phyloP scores from a whole-genome alignment of 495 filamentous ascomycete species.

The Acidiella bohemica region DNA sequence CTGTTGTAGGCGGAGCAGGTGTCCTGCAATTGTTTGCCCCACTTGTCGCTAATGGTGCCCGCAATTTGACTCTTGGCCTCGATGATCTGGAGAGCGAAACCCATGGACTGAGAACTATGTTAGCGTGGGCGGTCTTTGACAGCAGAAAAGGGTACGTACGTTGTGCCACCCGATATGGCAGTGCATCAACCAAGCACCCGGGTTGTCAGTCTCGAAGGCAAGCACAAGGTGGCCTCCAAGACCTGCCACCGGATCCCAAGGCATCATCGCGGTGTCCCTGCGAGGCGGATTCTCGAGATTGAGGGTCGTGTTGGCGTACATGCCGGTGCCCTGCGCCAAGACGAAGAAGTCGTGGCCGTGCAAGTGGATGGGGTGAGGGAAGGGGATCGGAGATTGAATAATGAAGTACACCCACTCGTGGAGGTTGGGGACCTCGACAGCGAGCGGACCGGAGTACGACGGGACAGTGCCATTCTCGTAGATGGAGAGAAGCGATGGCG shows the following conservation, averaged over 20 bases:
- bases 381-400: conserved; percentile 22
- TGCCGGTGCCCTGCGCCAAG: conserved; percentile 16
- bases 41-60: conserved; percentile 7
- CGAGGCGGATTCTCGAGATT: conserved; percentile 24
- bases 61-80: not conserved
- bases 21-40: not conserved
- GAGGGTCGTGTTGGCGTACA: conserved; percentile 14
- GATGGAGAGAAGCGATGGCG: conserved; percentile 25
- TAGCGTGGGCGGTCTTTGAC: too few relatives aligned
- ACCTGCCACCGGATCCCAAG: not conserved
- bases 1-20: not conserved
- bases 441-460: conserved; percentile 20
- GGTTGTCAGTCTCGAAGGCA: conserved; percentile 24
- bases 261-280: conserved; percentile 22
- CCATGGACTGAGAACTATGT: too few relatives aligned
- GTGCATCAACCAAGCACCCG: conserved; percentile 26
- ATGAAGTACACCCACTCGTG: conserved; percentile 29
- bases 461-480: conserved; percentile 20
- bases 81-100: conserved; percentile 8
- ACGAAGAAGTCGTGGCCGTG: conserved; percentile 28
- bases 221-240: conserved; percentile 22
- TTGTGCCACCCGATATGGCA: conserved; percentile 26
- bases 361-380: conserved; percentile 26
- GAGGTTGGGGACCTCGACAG: conserved; percentile 24
- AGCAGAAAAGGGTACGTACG: too few relatives aligned